Percentiles rank a stretch among this genome's conserved stretches.
phyloP scores from a whole-genome alignment of 768 basidiomycete genomes.

The Tricholomella constricta region DNA sequence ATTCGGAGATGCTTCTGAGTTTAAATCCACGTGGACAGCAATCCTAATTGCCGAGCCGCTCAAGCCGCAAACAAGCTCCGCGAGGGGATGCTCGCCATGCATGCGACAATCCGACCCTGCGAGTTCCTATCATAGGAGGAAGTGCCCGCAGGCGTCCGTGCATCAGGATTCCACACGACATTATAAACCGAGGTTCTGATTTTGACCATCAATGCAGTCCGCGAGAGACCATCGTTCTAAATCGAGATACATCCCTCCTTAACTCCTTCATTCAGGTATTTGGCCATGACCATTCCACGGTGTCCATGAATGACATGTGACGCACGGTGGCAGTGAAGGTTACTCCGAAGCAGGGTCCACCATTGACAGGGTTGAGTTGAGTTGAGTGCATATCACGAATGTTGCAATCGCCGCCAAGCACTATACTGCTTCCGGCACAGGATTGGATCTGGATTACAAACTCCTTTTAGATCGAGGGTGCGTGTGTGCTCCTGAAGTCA shows the following conservation, averaged over 20 bases:
- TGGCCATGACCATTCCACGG: conserved; percentile 6
- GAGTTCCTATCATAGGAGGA: not conserved
- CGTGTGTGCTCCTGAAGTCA: conserved; percentile 9
- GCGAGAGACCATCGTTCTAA: conserved; percentile 12
- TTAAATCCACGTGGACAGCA: conserved; percentile 12
- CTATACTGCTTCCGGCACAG: conserved; percentile 15
- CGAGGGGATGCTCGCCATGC: not conserved
- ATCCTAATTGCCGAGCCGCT: conserved; percentile 16
- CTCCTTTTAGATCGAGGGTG: conserved; percentile 16
- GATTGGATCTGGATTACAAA: conserved; percentile 3
- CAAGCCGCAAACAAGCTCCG: conserved; percentile 12
- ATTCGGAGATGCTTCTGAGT: conserved; percentile 25
- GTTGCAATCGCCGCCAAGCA: conserved; percentile 21
- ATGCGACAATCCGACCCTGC: conserved; percentile 2
- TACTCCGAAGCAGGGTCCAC: conserved; percentile 33
- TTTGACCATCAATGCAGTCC: conserved; percentile 3
- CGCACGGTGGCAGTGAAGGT: conserved; percentile 37
- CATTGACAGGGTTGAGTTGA: conserved; percentile 7
- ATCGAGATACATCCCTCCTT: conserved; percentile 19
- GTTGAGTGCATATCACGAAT: conserved; percentile 9
- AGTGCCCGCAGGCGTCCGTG: conserved; percentile 12
- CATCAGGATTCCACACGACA: conserved; percentile 11
- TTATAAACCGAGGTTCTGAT: conserved; percentile 11
- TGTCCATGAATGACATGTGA: conserved; percentile 15
- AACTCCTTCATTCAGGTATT: conserved; percentile 6